Conservation (phyloP, 768 basidiomycete genomes). For the Tylopilus felleus region DNA sequence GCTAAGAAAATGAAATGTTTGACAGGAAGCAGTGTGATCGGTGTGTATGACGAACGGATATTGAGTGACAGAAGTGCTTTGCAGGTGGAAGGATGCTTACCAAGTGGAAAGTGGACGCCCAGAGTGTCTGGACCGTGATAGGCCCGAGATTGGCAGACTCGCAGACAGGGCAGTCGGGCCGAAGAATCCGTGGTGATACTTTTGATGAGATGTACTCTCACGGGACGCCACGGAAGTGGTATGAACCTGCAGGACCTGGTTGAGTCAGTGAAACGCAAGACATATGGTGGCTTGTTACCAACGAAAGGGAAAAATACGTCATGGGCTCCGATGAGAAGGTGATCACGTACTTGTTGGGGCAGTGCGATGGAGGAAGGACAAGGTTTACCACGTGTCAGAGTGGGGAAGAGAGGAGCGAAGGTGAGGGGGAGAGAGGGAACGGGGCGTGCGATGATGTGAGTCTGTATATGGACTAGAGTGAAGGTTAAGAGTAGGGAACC, state of each 20-base stretch:
- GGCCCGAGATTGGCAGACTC: neutral
- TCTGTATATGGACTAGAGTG: no score
- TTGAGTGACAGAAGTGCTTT: neutral
- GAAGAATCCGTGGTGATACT: neutral
- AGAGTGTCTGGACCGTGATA: neutral
- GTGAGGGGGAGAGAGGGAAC: no score
- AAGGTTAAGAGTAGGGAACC: no score
- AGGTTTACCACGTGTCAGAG: no score
- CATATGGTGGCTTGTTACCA: no score
- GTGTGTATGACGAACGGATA: conserved; percentile 1
- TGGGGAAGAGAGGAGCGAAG: neutral
- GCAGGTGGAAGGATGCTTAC: neutral
- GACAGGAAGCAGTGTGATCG: neutral
- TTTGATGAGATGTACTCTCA: conserved; percentile 2
- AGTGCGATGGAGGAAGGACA: neutral
- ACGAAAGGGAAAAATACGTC: neutral
- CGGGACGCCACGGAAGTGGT: conserved; percentile 3
- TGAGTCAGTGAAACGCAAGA: no score
- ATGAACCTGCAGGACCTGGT: neutral
- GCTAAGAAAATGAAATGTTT: conserved; percentile 1
- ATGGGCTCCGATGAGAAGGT: neutral
- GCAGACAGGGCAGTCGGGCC: conserved; percentile 1
- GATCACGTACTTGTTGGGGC: neutral
- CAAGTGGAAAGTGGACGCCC: neutral
- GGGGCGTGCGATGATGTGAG: no score